Evolutionary conservation across 1,284 basidiomycete species (phyloP).

Genomic region (Apiotrichum montevideense): DNA sequence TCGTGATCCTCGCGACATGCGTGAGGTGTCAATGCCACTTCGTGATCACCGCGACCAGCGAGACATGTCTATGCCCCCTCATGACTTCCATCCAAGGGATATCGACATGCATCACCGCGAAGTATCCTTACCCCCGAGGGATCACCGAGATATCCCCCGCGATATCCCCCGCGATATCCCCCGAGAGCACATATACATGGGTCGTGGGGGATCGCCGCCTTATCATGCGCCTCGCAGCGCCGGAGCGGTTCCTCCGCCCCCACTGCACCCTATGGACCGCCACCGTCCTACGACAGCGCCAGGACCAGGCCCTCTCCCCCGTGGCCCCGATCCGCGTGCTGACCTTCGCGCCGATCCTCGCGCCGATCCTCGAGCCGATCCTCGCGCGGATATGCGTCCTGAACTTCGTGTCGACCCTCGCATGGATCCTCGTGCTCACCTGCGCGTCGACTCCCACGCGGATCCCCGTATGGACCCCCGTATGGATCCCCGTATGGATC

Average conservation of each 20-base stretch:
- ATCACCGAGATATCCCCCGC: constrained; percentile 4
- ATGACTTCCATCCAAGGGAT: not conserved
- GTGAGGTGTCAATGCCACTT: not conserved
- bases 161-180: not conserved
- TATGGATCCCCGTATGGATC: too few species aligned
- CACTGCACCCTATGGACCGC: not conserved
- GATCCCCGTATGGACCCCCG: not conserved
- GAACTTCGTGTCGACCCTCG: not conserved
- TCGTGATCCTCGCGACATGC: constrained; percentile 5
- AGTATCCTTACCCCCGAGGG: not conserved
- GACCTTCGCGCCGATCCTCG: not conserved
- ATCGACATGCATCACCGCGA: not conserved
- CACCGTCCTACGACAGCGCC: constrained; percentile 4
- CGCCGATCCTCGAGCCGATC: not conserved
- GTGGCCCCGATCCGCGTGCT: constrained; percentile 3
- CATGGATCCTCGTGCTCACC: not conserved
- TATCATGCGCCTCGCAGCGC: constrained; percentile 9
- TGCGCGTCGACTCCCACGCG: not conserved
- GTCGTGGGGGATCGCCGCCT: not conserved
- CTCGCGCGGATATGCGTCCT: too few species aligned
- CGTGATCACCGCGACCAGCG: constrained; percentile 3
- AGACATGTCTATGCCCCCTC: not conserved
- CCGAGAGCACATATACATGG: constrained; percentile 3
- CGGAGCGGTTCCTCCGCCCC: not conserved
- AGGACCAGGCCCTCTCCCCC: not conserved